Evolutionary conservation across 164 flowering plant genomes (phyloP).

Genomic region (Platanus orientalis): DNA sequence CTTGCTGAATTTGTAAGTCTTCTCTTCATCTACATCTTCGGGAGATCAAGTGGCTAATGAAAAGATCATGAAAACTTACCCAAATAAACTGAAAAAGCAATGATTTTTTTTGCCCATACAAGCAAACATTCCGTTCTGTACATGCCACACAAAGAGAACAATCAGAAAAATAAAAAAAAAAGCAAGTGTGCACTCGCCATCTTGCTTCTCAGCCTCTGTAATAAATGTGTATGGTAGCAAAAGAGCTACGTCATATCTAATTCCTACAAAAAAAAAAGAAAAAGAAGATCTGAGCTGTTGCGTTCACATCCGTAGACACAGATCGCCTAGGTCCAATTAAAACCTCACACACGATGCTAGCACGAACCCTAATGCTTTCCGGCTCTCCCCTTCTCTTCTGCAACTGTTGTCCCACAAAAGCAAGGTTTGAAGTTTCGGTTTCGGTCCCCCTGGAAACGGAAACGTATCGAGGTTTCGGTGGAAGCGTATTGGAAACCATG

Average conservation of each 20-base stretch:
- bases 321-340: background rate
- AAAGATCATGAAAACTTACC: slow-evolving; percentile 43
- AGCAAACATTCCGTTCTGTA: slow-evolving; percentile 28
- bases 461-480: too few relatives aligned
- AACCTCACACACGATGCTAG: slow-evolving; percentile 5
- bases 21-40: too few relatives aligned
- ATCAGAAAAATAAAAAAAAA: too few relatives aligned
- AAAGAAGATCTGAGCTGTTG: too few relatives aligned
- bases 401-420: slow-evolving; percentile 93
- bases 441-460: too few relatives aligned
- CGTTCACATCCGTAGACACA: background rate
- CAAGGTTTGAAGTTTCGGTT: too few relatives aligned
- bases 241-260: background rate
- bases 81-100: slow-evolving; percentile 67
- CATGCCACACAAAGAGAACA: slow-evolving; percentile 15
- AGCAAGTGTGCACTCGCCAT: too few relatives aligned
- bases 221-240: slow-evolving; percentile 15
- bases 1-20: too few relatives aligned
- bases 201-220: background rate
- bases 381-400: slow-evolving; percentile 81
- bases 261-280: too few relatives aligned
- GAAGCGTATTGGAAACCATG: too few relatives aligned
- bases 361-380: slow-evolving; percentile 38
- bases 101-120: slow-evolving; percentile 25
- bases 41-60: too few relatives aligned